Percentiles rank a stretch among this genome's conserved stretches.
Conservation (phyloP, 2,329 filamentous ascomycete species). For the Lasiodiplodia theobromae region DNA sequence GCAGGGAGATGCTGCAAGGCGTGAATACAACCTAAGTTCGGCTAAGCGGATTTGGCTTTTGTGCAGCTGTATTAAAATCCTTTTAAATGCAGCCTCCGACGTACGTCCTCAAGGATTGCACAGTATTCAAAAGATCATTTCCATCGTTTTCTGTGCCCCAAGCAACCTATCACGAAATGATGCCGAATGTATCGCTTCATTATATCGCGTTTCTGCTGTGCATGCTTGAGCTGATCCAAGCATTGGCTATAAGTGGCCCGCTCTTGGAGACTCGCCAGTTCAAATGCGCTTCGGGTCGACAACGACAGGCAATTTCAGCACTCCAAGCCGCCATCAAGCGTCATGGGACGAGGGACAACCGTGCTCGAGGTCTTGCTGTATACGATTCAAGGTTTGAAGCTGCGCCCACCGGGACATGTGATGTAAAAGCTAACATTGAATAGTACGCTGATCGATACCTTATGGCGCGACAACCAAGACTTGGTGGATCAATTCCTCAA, state of each 20-base stretch:
- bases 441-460: slow-evolving; percentile 4
- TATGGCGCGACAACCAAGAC: slow-evolving; percentile 5
- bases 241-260: background rate
- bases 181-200: background rate
- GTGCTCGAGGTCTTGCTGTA: background rate
- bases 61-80: background rate
- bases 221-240: background rate
- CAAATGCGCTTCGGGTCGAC: background rate
- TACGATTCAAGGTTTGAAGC: background rate
- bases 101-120: background rate
- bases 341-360: background rate
- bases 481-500: background rate
- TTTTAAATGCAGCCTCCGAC: background rate
- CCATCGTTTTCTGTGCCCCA: background rate
- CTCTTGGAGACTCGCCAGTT: background rate
- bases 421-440: background rate
- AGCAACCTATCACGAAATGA: background rate
- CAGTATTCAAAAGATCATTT: background rate
- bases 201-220: background rate
- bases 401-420: background rate
- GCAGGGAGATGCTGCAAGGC: background rate
- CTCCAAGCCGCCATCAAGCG: background rate
- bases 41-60: background rate
- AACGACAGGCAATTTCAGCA: background rate
- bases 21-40: background rate